These are phyloP conservation scores for Ophiocordyceps camponoti-floridani DNA, from an alignment of 2,329 filamentous ascomycete genomes.

Conservation along the genomic window DNA sequence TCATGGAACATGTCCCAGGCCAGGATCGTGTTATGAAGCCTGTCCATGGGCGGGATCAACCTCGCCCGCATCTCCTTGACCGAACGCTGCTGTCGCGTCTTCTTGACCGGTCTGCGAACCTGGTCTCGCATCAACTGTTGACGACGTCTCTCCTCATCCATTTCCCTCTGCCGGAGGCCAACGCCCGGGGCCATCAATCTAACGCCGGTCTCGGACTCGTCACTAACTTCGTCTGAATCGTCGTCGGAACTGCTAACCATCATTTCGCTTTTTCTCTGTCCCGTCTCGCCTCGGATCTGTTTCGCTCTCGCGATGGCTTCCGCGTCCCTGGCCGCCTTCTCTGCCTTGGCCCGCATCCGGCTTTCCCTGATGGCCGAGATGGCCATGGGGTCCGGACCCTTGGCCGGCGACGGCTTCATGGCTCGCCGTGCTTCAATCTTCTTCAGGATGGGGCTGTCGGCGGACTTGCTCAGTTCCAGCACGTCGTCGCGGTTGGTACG, in stretches of 20 bases:
- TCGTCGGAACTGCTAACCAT: slow-evolving; percentile 79
- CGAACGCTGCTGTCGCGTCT: slow-evolving; percentile 61
- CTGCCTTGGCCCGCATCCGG: slow-evolving; percentile 57
- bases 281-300: slow-evolving; percentile 17
- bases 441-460: slow-evolving; percentile 29
- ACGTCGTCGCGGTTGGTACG: slow-evolving; percentile 28
- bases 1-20: slow-evolving; percentile 90
- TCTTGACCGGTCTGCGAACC: slow-evolving; percentile 60
- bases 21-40: slow-evolving; percentile 70
- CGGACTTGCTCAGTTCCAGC: slow-evolving; percentile 24
- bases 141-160: slow-evolving; percentile 27
- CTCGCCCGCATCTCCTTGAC: slow-evolving; percentile 89
- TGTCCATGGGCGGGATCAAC: slow-evolving; percentile 72
- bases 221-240: slow-evolving; percentile 50
- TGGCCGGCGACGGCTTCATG: slow-evolving; percentile 5
- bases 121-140: slow-evolving; percentile 32
- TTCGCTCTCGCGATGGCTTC: slow-evolving; percentile 54
- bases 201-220: slow-evolving; percentile 32
- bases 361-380: slow-evolving; percentile 44
- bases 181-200: slow-evolving; percentile 29
- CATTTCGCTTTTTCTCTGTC: slow-evolving; percentile 56
- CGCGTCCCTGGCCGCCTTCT: slow-evolving; percentile 53
- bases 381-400: slow-evolving; percentile 16
- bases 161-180: slow-evolving; percentile 27
- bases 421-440: slow-evolving; percentile 22